Evolutionary conservation across 2,329 filamentous ascomycete species (phyloP).

Genomic region (Ophiosphaerella korrae): DNA sequence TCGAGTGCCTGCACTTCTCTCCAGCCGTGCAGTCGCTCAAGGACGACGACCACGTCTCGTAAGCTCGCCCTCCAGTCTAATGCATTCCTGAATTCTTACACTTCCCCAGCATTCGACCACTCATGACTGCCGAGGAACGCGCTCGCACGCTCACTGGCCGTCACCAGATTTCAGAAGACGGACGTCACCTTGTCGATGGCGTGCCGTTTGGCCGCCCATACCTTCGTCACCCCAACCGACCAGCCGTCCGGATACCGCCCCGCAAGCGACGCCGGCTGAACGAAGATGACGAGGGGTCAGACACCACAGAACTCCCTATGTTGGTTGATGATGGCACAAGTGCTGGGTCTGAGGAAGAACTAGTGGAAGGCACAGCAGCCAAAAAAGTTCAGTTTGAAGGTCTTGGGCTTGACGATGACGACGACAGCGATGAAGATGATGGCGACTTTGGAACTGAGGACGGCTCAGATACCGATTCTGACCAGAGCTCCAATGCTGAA

Average conservation of each 20-base stretch:
- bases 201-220: constrained; percentile 80
- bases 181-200: constrained; percentile 82
- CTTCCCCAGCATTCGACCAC: constrained; percentile 70
- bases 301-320: constrained; percentile 3
- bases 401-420: constrained; percentile 13
- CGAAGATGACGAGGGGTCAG: constrained; percentile 34
- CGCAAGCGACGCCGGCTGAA: constrained; percentile 64
- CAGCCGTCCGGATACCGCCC: constrained; percentile 72
- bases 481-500: constrained; percentile 17
- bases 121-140: constrained; percentile 75
- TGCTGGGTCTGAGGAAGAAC: background rate
- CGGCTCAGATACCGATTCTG: constrained; percentile 13
- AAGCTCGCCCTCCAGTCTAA: constrained; percentile 35
- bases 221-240: constrained; percentile 65
- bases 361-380: background rate
- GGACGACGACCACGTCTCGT: constrained; percentile 84
- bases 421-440: constrained; percentile 30
- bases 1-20: constrained; percentile 88
- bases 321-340: background rate
- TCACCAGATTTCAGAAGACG: constrained; percentile 78
- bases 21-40: constrained; percentile 71
- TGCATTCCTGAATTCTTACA: constrained; percentile 3
- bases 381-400: constrained; percentile 35
- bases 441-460: constrained; percentile 31
- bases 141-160: constrained; percentile 75